Conservation (phyloP, 352 stramenopile genomes). For the Phytophthora cactorum region DNA sequence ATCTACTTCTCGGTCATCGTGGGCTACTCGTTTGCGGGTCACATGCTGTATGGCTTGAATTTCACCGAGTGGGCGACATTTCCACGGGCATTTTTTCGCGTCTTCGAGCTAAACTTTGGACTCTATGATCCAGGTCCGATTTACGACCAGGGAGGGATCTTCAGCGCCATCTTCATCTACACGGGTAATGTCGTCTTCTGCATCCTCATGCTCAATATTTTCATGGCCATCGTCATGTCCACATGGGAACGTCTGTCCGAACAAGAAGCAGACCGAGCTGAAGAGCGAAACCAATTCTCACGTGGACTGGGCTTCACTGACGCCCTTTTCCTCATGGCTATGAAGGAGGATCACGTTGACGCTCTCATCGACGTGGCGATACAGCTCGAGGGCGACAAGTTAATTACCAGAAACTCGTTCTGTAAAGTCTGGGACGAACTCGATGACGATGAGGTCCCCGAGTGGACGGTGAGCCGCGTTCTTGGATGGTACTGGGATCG, state of each 20-base stretch:
- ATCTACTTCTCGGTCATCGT: slow-evolving; percentile 72
- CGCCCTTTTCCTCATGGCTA: slow-evolving; percentile 54
- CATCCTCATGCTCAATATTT: slow-evolving; percentile 82
- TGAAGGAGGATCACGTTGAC: slow-evolving; percentile 70
- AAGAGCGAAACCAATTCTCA: slow-evolving; percentile 56
- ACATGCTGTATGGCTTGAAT: slow-evolving; percentile 73
- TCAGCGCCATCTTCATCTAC: slow-evolving; percentile 78
- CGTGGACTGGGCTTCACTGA: slow-evolving; percentile 46
- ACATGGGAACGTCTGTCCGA: slow-evolving; percentile 69
- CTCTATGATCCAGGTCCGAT: slow-evolving; percentile 73
- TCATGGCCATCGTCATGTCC: slow-evolving; percentile 82
- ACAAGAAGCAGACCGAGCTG: slow-evolving; percentile 53
- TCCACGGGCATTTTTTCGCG: slow-evolving; percentile 60
- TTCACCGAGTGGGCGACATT: slow-evolving; percentile 74
- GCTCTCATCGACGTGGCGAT: slow-evolving; percentile 59
- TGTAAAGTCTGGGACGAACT: slow-evolving; percentile 49
- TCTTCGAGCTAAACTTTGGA: slow-evolving; percentile 80
- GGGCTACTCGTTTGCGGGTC: slow-evolving; percentile 72
- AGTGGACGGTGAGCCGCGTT: slow-evolving; percentile 48
- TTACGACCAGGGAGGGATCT: slow-evolving; percentile 65
- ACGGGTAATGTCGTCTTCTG: slow-evolving; percentile 71
- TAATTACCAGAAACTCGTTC: slow-evolving; percentile 47
- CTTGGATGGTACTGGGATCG: slow-evolving; percentile 71
- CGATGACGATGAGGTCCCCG: slow-evolving; percentile 44
- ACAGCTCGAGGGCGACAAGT: slow-evolving; percentile 47